phyloP scores from a whole-genome alignment of 768 basidiomycete species.

The Rubroboletus pulcherrimus region DNA sequence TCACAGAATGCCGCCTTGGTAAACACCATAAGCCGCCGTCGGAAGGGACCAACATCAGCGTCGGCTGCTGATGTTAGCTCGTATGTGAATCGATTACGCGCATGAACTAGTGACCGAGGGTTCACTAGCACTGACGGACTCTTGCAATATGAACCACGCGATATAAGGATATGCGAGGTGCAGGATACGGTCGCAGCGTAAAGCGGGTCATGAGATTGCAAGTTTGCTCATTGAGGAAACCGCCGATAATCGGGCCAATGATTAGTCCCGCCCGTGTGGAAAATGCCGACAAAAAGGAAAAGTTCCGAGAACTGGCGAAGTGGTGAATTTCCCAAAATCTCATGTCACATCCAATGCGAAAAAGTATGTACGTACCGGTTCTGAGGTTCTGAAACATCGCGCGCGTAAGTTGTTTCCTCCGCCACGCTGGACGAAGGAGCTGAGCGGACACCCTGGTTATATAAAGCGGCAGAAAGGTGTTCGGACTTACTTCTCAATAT shows the following conservation, averaged over 20 bases:
- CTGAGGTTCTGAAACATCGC: neutral
- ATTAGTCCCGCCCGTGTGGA: neutral
- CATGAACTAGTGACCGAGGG: neutral
- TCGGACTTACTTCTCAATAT: neutral
- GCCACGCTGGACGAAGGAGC: neutral
- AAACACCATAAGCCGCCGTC: neutral
- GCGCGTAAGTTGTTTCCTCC: neutral
- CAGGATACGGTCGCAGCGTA: neutral
- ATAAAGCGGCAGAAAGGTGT: neutral
- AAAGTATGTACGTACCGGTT: neutral
- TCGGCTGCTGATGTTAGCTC: neutral
- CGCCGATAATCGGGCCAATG: neutral
- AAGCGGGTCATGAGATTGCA: neutral
- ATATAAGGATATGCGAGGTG: neutral
- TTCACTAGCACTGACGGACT: neutral
- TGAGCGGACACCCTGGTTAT: neutral
- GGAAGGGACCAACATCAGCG: neutral
- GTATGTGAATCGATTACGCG: neutral
- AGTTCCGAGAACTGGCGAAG: neutral
- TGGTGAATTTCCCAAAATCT: neutral
- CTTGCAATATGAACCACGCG: neutral
- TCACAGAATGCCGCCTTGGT: neutral
- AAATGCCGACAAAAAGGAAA: neutral
- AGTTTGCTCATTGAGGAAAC: neutral
- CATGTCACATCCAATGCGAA: too few species aligned